Evolutionary conservation across 257 asterid species (phyloP).

Genomic region (Solanum chmielewskii): DNA sequence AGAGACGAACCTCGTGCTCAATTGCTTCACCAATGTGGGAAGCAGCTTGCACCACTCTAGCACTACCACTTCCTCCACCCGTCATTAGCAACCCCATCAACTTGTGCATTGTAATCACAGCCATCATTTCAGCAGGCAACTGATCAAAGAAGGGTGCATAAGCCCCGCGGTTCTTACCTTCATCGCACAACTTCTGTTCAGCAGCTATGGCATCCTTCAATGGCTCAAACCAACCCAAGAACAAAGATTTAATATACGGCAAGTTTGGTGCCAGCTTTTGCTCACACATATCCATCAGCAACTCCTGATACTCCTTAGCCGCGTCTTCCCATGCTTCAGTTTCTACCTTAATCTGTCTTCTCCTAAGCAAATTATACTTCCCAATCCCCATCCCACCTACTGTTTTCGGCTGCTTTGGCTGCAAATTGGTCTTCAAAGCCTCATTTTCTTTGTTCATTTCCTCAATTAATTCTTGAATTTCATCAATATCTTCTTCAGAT

Average conservation of each 20-base stretch:
- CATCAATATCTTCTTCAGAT: slow-evolving; percentile 84
- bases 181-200: slow-evolving; percentile 54
- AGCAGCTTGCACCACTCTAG: slow-evolving; percentile 79
- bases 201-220: slow-evolving; percentile 72
- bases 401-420: slow-evolving; percentile 30
- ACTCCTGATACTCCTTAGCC: slow-evolving; percentile 81
- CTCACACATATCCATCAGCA: slow-evolving; percentile 82
- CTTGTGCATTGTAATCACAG: slow-evolving; percentile 94
- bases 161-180: slow-evolving; percentile 34
- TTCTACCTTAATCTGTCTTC: slow-evolving; percentile 73
- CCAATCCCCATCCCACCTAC: slow-evolving; percentile 63
- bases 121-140: slow-evolving; percentile 93
- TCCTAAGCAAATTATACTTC: slow-evolving; percentile 52
- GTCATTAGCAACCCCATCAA: slow-evolving; percentile 82
- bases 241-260: slow-evolving; percentile 83
- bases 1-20: slow-evolving; percentile 70
- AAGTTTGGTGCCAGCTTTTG: slow-evolving; percentile 88
- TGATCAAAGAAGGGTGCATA: slow-evolving; percentile 53
- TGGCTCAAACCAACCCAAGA: slow-evolving; percentile 97
- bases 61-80: slow-evolving; percentile 64
- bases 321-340: slow-evolving; percentile 93
- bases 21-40: slow-evolving; percentile 76
- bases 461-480: slow-evolving; percentile 38
- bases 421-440: slow-evolving; percentile 2
- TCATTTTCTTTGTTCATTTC: slow-evolving; percentile 34